A percentile compares a stretch with the other conserved stretches of the same genome.
Conservation (phyloP, 2,329 filamentous ascomycete genomes). For the Talaromyces albobiverticillius region DNA sequence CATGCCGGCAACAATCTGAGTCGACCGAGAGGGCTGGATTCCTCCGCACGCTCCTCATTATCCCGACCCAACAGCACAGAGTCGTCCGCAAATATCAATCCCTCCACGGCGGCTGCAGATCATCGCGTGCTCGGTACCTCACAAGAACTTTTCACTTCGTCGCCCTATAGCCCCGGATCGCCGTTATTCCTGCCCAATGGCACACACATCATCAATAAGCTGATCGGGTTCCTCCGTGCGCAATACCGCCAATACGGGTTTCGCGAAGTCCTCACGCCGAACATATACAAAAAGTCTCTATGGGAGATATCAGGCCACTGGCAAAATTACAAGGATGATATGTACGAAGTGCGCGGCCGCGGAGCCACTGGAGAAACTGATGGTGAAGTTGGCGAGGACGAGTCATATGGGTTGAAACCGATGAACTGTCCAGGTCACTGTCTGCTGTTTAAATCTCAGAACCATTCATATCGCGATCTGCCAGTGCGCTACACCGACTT, state of each 20-base stretch:
- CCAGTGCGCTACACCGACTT: constrained; percentile 86
- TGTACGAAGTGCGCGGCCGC: constrained; percentile 72
- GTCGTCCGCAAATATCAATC: constrained; percentile 18
- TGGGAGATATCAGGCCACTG: constrained; percentile 86
- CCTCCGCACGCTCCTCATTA: constrained; percentile 20
- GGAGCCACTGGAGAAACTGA: constrained; percentile 45
- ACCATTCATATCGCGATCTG: constrained; percentile 73
- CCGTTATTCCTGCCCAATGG: constrained; percentile 82
- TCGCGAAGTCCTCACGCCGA: constrained; percentile 83
- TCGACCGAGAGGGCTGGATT: constrained; percentile 14
- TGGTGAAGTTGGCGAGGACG: constrained; percentile 55
- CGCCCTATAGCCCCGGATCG: constrained; percentile 77
- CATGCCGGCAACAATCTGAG: neutral
- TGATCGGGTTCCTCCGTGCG: constrained; percentile 75
- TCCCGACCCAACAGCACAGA: constrained; percentile 12
- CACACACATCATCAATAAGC: constrained; percentile 76
- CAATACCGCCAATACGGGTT: constrained; percentile 85
- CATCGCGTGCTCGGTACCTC: constrained; percentile 50
- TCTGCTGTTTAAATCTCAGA: constrained; percentile 72
- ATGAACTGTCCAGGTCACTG: constrained; percentile 95
- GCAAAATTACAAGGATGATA: constrained; percentile 87
- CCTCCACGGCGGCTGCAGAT: constrained; percentile 42
- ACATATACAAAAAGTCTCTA: constrained; percentile 82
- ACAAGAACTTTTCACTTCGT: constrained; percentile 77
- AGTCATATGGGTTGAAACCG: constrained; percentile 80